A percentile compares a stretch with the other conserved stretches of the same genome.
Evolutionary conservation across 176 grass and related monocot species (phyloP).

Genomic region (Thalia dealbata): DNA sequence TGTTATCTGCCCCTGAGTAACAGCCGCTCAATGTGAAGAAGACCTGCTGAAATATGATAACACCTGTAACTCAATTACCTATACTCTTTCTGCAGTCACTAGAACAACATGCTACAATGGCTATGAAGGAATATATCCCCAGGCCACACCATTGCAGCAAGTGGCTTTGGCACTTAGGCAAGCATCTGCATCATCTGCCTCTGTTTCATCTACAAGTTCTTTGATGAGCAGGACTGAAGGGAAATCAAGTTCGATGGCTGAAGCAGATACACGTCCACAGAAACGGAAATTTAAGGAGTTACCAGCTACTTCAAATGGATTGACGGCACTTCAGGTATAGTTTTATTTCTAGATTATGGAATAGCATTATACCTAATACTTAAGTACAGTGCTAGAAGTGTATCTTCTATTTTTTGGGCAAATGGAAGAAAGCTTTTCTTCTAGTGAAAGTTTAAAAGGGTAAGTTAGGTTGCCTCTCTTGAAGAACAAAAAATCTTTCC

Average conservation of each 20-base stretch:
- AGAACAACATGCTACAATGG: slow-evolving; percentile 52
- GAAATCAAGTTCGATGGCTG: slow-evolving; percentile 28
- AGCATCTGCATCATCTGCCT: slow-evolving; percentile 32
- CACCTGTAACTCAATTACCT: slow-evolving; percentile 33
- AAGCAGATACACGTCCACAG: slow-evolving; percentile 46
- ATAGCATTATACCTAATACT: not conserved
- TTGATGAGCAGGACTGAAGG: slow-evolving; percentile 12
- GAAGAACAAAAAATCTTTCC: not conserved
- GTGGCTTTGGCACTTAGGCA: slow-evolving; percentile 84
- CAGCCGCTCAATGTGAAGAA: slow-evolving; percentile 22
- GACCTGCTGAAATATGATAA: slow-evolving; percentile 20
- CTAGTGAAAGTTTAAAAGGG: not conserved
- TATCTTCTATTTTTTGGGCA: not conserved
- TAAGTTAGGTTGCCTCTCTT: not conserved
- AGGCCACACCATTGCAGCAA: slow-evolving; percentile 75
- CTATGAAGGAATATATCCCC: slow-evolving; percentile 86
- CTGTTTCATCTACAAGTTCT: slow-evolving; percentile 24
- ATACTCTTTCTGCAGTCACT: slow-evolving; percentile 31
- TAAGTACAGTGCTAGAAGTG: too few relatives aligned
- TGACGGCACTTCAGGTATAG: slow-evolving; percentile 20
- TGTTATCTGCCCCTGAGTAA: slow-evolving; percentile 10
- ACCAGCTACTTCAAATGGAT: slow-evolving; percentile 33
- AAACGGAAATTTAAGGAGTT: slow-evolving; percentile 94
- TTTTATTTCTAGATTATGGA: not conserved
- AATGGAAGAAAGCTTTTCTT: not conserved